phyloP scores from a whole-genome alignment of 2,329 filamentous ascomycete species.

The Onygenales sp. region DNA sequence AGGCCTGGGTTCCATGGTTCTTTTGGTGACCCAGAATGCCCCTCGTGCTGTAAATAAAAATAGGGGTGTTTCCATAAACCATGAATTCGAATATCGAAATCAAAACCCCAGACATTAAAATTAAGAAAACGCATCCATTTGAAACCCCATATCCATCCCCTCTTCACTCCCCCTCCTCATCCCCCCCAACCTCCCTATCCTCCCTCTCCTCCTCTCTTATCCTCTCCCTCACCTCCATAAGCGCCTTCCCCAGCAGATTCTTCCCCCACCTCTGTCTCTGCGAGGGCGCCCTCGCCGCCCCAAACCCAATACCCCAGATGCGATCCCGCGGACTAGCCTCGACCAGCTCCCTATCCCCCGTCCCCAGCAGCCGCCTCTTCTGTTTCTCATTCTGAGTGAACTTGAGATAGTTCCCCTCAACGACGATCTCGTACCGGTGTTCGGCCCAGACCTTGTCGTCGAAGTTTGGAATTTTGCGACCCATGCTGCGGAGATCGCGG shows the following conservation, averaged over 20 bases:
- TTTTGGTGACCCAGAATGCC: too few species aligned
- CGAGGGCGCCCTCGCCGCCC: slow-evolving; percentile 19
- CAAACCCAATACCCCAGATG: slow-evolving; percentile 27
- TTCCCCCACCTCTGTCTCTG: slow-evolving; percentile 22
- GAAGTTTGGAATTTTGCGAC: slow-evolving; percentile 24
- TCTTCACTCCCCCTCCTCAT: background rate
- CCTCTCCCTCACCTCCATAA: slow-evolving; percentile 24
- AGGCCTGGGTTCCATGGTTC: too few species aligned
- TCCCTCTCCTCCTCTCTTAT: slow-evolving; percentile 11
- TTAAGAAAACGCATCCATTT: background rate
- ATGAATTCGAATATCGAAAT: too few species aligned
- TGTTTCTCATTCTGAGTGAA: slow-evolving; percentile 22
- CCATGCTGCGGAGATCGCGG: slow-evolving; percentile 15
- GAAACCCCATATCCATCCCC: background rate
- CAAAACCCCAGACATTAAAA: too few species aligned
- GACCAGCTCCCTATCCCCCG: slow-evolving; percentile 21
- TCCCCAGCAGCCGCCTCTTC: slow-evolving; percentile 18
- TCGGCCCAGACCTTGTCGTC: slow-evolving; percentile 19
- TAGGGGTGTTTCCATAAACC: too few species aligned
- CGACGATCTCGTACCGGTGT: slow-evolving; percentile 19
- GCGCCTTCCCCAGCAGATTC: slow-evolving; percentile 23
- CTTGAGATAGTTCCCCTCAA: slow-evolving; percentile 23
- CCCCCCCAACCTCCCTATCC: background rate
- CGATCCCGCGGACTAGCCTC: slow-evolving; percentile 27
- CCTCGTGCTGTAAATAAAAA: too few species aligned